Evolutionary conservation across 768 basidiomycete genomes (phyloP).

Genomic region (Mycena sanguinolenta): DNA sequence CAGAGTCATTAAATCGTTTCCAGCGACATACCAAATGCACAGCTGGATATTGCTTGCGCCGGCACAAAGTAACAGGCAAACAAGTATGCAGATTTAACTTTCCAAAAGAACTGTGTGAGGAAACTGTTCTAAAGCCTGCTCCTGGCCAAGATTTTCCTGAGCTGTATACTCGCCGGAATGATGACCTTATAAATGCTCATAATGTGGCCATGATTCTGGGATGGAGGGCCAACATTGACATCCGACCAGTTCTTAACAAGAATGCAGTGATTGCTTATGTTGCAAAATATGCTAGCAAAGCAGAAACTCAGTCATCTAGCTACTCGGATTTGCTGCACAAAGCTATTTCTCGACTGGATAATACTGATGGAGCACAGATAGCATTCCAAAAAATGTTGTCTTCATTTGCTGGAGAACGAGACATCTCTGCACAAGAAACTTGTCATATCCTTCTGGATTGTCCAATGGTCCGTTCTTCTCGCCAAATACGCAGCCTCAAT

Average conservation of each 20-base stretch:
- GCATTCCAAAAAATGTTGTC: constrained; percentile 35
- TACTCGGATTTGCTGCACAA: too few species aligned
- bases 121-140: not conserved
- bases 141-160: not conserved
- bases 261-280: constrained; percentile 38
- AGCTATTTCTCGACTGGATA: too few species aligned
- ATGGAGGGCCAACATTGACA: constrained; percentile 45
- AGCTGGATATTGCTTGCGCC: constrained; percentile 41
- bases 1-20: constrained; percentile 40
- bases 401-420: constrained; percentile 24
- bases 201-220: constrained; percentile 31
- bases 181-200: not conserved
- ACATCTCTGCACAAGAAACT: constrained; percentile 33
- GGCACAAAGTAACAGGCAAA: constrained; percentile 36
- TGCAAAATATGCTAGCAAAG: constrained; percentile 38
- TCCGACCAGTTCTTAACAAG: constrained; percentile 39
- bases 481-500: constrained; percentile 20
- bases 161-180: not conserved
- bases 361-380: not conserved
- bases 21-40: constrained; percentile 43
- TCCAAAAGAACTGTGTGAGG: constrained; percentile 27
- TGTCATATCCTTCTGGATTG: constrained; percentile 32
- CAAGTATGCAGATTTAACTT: constrained; percentile 39
- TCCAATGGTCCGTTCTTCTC: constrained; percentile 6
- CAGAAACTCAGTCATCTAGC: constrained; percentile 10